phyloP scores from a whole-genome alignment of 75 land plant genomes.

The Pinus tabuliformis region DNA sequence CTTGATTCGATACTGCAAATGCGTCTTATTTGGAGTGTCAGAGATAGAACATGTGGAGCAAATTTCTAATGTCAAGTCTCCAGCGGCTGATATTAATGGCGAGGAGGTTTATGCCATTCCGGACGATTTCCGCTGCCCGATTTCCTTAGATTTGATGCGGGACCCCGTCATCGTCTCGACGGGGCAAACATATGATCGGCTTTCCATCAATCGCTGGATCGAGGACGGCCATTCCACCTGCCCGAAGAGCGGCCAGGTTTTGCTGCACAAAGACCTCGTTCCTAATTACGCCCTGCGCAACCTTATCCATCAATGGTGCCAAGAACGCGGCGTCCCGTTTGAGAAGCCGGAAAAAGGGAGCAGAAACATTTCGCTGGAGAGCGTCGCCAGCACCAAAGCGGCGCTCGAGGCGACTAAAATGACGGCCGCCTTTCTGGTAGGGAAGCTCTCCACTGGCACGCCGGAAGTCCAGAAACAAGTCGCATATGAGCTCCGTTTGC shows the following conservation, averaged over 20 bases:
- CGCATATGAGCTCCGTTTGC: constrained; percentile 71
- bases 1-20: constrained; percentile 72
- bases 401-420: constrained; percentile 72
- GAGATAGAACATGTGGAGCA: constrained; percentile 8
- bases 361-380: constrained; percentile 3
- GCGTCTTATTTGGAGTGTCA: constrained; percentile 69
- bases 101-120: constrained; percentile 30
- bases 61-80: constrained; percentile 1
- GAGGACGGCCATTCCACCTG: constrained; percentile 79
- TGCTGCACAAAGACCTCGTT: constrained; percentile 51
- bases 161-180: constrained; percentile 93
- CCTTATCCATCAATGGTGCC: constrained; percentile 84
- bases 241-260: constrained; percentile 82
- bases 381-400: constrained; percentile 33
- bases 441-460: constrained; percentile 47
- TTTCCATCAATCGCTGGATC: constrained; percentile 70
- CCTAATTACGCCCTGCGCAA: constrained; percentile 72
- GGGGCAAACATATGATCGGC: constrained; percentile 91
- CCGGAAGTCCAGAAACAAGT: constrained; percentile 30
- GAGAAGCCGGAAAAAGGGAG: constrained; percentile 18
- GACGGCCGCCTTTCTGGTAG: constrained; percentile 79
- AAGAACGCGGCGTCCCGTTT: constrained; percentile 49
- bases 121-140: constrained; percentile 74
- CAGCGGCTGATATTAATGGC: not conserved
- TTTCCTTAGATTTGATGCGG: constrained; percentile 81